Conservation (phyloP, 805 yeast species). For the Candida sakaeoensis region DNA sequence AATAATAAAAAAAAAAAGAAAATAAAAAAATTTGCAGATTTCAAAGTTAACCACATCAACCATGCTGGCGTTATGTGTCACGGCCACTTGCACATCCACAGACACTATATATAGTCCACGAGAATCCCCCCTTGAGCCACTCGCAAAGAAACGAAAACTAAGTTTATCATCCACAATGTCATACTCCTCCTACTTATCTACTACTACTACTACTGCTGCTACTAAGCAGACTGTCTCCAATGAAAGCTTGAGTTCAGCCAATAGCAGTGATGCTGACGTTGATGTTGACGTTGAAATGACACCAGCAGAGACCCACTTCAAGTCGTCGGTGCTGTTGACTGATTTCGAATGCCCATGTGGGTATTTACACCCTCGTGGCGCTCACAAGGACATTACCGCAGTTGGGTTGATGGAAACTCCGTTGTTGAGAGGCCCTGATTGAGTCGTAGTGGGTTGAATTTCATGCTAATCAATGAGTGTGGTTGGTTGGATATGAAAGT, state of each 20-base stretch:
- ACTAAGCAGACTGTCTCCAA: constrained; percentile 8
- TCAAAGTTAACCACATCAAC: not conserved
- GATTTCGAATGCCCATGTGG: constrained; percentile 25
- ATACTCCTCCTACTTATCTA: too few relatives aligned
- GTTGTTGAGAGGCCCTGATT: constrained; percentile 26
- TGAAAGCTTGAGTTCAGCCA: constrained; percentile 1
- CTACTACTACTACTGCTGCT: too few relatives aligned
- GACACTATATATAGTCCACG: not conserved
- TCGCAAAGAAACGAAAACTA: not conserved
- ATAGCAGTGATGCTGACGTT: not conserved
- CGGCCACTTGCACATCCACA: not conserved
- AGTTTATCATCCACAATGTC: not conserved
- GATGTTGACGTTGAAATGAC: not conserved
- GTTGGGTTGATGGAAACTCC: constrained; percentile 20
- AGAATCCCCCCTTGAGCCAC: not conserved
- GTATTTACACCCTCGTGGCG: constrained; percentile 25
- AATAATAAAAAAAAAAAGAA: too few relatives aligned
- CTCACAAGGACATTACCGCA: constrained; percentile 22
- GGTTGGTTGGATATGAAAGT: too few relatives aligned
- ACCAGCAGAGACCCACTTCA: not conserved
- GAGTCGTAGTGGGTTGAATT: constrained; percentile 1
- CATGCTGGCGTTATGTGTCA: not conserved
- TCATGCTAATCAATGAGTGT: too few relatives aligned
- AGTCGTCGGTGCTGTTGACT: not conserved
- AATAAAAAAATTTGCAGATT: too few relatives aligned